Evolutionary conservation across 2,329 filamentous ascomycete species (phyloP), one percentile per base, ranked within the genome.

Genomic region (Stachybotrys echinatus): DNA sequence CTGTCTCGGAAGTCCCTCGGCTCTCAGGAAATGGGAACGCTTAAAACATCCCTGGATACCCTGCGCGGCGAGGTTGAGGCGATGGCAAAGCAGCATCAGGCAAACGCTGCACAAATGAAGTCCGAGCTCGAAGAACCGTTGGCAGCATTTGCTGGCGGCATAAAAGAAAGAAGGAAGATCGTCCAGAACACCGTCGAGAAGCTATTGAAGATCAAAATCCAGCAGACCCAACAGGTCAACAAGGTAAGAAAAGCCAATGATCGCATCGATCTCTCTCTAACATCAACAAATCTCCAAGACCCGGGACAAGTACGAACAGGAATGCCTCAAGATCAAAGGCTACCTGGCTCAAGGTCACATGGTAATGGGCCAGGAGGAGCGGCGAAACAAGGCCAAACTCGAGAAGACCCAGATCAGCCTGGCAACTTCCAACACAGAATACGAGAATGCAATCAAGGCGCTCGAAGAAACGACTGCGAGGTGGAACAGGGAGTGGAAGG

Each of bases 281-380:
- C 40, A 43, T 7, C n/a, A 14, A 6, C 6, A 12, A 12, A 43
- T 19, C 40, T 6, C 54, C n/a, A n/a, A 90, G 87, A 88, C 92
- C 17, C 83, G 94, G 57, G 94, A 99, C 70, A 87, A 87, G 46
- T 99, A 95, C 66, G 94, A 99, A 70, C 92, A 99, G 69, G 95
- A 99, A 60, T 97, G 92, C 65, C 77, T 99, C 42, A 94, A 96
- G 67, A 97, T 99, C 68, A 99, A 99, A 71, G 94, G 94, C 38
- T 99, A 99, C 64, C 82, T 99, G 5, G 94, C 95, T 4, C 94
- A 99, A 70, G 94, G 94, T 10, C 95, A 99, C 67, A 99, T 99
- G 94, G 94, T 99, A 51, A 99, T 99, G 94, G 94, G 94, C 14
- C 94, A 99, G 61, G 94, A 99, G 67, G 94, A 99, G 74, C 84